These are phyloP conservation scores for Tylopilus sp. DNA, from an alignment of 768 basidiomycete genomes.

Conservation along the genomic window DNA sequence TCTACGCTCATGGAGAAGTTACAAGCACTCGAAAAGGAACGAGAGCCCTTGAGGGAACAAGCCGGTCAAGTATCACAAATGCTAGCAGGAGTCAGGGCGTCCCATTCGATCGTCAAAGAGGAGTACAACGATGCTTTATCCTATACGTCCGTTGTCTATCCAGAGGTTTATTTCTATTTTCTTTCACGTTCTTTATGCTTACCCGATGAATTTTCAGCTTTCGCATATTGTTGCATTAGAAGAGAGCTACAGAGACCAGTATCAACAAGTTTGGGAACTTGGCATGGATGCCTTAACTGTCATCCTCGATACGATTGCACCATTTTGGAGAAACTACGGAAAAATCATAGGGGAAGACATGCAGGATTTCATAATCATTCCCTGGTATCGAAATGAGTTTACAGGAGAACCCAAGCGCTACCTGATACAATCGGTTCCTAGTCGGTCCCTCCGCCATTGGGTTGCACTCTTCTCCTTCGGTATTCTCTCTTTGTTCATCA, in stretches of 20 bases:
- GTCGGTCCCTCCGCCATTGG: constrained; percentile 68
- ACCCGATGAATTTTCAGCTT: constrained; percentile 40
- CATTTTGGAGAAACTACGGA: constrained; percentile 79
- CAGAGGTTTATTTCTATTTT: constrained; percentile 50
- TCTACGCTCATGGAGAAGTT: constrained; percentile 47
- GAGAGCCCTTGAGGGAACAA: constrained; percentile 41
- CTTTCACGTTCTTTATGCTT: background rate
- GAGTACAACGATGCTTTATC: constrained; percentile 64
- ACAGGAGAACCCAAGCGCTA: constrained; percentile 74
- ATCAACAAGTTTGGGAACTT: constrained; percentile 79
- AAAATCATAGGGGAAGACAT: constrained; percentile 79
- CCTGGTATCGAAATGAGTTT: constrained; percentile 80
- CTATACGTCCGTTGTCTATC: constrained; percentile 73
- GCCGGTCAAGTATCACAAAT: constrained; percentile 48
- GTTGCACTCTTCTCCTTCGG: constrained; percentile 54
- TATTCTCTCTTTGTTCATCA: constrained; percentile 43
- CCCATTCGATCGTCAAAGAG: constrained; percentile 55
- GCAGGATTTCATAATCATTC: constrained; percentile 77
- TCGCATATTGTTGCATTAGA: constrained; percentile 68
- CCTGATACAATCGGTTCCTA: constrained; percentile 53
- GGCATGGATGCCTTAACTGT: constrained; percentile 77
- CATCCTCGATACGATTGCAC: constrained; percentile 70
- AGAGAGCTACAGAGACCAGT: constrained; percentile 76
- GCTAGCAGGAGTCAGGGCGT: constrained; percentile 50
- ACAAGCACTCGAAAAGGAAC: constrained; percentile 46